Evolutionary conservation across 148 eudicot species (phyloP).

Genomic region (Rhododendron vialii): DNA sequence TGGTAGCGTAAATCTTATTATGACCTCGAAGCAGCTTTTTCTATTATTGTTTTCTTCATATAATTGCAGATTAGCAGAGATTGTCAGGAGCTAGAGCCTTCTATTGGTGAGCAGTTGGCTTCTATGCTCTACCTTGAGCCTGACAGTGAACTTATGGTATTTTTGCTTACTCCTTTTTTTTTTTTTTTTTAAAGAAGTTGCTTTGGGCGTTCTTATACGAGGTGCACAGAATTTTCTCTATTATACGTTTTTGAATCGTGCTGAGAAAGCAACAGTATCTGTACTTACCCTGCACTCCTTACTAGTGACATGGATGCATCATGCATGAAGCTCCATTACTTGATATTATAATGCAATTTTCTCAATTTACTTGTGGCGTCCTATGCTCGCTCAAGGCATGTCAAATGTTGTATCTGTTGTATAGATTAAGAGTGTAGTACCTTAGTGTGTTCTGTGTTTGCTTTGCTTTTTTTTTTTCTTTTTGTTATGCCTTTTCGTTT

Average conservation of each 20-base stretch:
- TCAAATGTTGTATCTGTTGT: neutral
- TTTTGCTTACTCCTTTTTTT: neutral
- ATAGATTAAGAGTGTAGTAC: neutral
- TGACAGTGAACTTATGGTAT: constrained; percentile 97
- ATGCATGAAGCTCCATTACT: neutral
- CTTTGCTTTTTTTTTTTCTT: neutral
- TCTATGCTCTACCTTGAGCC: constrained; percentile 95
- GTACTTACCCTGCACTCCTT: neutral
- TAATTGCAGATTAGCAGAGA: constrained; percentile 89
- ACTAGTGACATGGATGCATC: neutral
- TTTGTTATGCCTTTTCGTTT: neutral
- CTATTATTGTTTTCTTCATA: constrained; percentile 8
- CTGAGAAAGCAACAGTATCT: neutral
- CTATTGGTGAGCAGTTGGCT: constrained; percentile 92
- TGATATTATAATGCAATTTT: neutral
- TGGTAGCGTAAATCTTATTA: neutral
- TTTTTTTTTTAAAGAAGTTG: neutral
- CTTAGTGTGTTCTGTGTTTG: neutral
- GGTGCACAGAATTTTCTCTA: neutral
- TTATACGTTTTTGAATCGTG: neutral
- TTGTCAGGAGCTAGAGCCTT: constrained; percentile 93
- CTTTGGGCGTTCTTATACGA: neutral
- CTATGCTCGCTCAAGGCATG: neutral
- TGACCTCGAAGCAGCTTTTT: neutral
- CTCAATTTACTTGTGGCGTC: neutral